These are phyloP conservation scores for Drechslerella dactyloides DNA, from an alignment of 2,329 filamentous ascomycete species.

Conservation along the genomic window DNA sequence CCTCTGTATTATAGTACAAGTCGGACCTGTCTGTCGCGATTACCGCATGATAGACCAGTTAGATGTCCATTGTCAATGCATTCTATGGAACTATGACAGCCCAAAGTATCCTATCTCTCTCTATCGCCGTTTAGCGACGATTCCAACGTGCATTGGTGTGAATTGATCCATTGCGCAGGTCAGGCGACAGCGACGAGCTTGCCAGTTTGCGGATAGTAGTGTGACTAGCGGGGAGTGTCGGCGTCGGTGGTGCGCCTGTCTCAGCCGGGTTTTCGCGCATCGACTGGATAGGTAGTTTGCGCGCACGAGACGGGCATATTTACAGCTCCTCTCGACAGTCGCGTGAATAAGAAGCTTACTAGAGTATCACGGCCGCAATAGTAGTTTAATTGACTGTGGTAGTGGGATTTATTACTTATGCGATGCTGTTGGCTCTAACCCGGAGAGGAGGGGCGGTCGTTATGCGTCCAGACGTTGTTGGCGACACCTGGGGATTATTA, in stretches of 20 bases:
- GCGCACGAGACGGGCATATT: background rate
- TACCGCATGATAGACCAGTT: background rate
- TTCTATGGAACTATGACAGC: background rate
- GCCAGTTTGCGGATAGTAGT: background rate
- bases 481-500: background rate
- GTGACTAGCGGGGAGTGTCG: constrained; percentile 2
- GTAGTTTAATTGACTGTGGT: background rate
- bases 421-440: no score
- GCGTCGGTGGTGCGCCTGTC: background rate
- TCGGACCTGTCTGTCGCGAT: background rate
- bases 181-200: no score
- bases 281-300: background rate
- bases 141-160: background rate
- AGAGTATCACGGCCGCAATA: background rate
- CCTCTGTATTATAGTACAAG: constrained; percentile 2
- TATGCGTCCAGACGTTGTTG: background rate
- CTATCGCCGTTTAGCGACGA: no score
- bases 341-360: background rate
- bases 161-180: no score
- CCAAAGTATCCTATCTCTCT: background rate
- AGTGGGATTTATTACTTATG: no score
- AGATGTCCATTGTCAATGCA: background rate
- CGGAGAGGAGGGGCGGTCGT: no score
- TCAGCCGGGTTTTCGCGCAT: background rate
- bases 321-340: background rate